Conservation (phyloP, 2,329 filamentous ascomycete species). For the Cercospora citrullina region DNA sequence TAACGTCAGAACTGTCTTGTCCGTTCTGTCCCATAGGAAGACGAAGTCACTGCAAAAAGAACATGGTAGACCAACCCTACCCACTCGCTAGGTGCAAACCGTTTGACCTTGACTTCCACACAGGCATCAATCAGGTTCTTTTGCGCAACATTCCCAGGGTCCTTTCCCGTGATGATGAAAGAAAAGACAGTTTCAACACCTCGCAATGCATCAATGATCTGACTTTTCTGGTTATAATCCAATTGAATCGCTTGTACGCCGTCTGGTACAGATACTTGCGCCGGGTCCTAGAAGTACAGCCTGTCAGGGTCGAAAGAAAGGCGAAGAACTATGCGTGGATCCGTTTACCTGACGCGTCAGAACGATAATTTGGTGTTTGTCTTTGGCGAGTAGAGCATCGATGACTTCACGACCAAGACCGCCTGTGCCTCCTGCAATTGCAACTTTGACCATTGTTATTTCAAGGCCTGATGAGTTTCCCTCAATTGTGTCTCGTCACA, state of each 20-base stretch:
- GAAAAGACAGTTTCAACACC: slow-evolving; percentile 19
- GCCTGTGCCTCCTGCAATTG: slow-evolving; percentile 49
- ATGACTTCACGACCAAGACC: slow-evolving; percentile 56
- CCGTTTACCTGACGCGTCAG: slow-evolving; percentile 50
- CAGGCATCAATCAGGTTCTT: slow-evolving; percentile 21
- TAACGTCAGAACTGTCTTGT: slow-evolving; percentile 5
- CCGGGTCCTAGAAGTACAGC: slow-evolving; percentile 4
- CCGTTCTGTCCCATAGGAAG: background rate
- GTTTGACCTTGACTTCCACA: slow-evolving; percentile 15
- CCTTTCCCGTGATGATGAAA: slow-evolving; percentile 21
- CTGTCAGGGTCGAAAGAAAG: background rate
- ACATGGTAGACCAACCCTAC: slow-evolving; percentile 12
- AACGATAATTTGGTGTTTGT: slow-evolving; percentile 56
- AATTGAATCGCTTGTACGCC: slow-evolving; percentile 11
- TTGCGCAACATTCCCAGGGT: slow-evolving; percentile 15
- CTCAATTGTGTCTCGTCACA: background rate
- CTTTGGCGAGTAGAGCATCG: slow-evolving; percentile 50
- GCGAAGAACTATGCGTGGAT: background rate
- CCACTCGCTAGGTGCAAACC: slow-evolving; percentile 24
- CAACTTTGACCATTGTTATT: slow-evolving; percentile 48
- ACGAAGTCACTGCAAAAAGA: background rate
- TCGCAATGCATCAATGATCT: slow-evolving; percentile 1
- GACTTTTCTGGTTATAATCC: slow-evolving; percentile 10
- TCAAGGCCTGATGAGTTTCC: background rate
- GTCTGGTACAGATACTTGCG: background rate